Base-by-base conservation (phyloP, 2,329 filamentous ascomycete species). In the Emergomyces pasteurianus region DNA sequence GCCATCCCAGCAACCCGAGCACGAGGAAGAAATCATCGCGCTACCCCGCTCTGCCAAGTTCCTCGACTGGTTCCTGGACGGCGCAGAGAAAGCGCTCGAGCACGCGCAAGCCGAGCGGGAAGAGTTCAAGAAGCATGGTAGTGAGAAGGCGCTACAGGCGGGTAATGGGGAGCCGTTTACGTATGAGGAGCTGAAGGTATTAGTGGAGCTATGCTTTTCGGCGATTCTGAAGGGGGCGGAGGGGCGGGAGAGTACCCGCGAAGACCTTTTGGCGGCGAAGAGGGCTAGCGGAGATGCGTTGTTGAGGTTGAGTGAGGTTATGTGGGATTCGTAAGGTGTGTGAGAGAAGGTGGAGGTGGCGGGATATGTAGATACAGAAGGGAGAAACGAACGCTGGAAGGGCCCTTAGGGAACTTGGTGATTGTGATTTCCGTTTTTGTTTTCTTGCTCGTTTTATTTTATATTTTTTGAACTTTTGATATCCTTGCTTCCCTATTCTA, bases 51-150 rank as follows among this genome's bases (percentile, higher is more conserved):
- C 74, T 53, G 74, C 75, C 43, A 77, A 76, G 54, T 79, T 78
- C 66, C 70, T 78, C 28, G 74, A 78, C 63, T 78, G 77, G 72
- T 79, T 79, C 70, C 69, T 79, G 16, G 74, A 77, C 63, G 77
- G 77, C 0, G 71, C 77, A 0, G 74, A 77, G n/a, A 73, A 73
- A 59, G 69, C 77, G 1, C 66, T 79, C 8, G 72, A 76, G 50
- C 75, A 77, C 56, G 76, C 77, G 5, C 75, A 75, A 56, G 73
- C 76, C 28, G 75, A 77, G 62, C 78, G 77, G 64, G 71, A 75
- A 55, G 68, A 71, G 26, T 72, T 75, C 18, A 64, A 64, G 31
- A 60, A 63, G 47, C 65, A 70, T 0, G 70, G 75, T 12, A 71
- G 70, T 14, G 66, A 69, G 9, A 68, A 72, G 58, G 69, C 72